Evolutionary conservation across 2,329 filamentous ascomycete species (phyloP).

Genomic region (Aspergillus aculeatinus): DNA sequence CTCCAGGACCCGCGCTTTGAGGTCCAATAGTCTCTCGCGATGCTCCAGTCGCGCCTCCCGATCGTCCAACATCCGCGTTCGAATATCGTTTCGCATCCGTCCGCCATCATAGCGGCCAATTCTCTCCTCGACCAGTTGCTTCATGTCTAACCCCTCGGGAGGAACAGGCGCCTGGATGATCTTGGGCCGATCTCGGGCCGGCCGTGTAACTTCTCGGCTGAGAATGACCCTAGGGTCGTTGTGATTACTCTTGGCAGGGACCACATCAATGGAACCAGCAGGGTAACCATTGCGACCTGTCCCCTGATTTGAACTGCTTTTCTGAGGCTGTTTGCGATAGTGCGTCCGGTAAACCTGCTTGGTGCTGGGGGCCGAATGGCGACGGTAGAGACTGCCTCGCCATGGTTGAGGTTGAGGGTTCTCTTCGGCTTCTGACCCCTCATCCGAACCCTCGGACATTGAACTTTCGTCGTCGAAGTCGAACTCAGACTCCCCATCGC

Average conservation of each 20-base stretch:
- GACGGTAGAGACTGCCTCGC: constrained; percentile 21
- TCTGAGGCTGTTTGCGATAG: constrained; percentile 24
- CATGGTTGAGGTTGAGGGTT: constrained; percentile 12
- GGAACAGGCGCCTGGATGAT: constrained; percentile 19
- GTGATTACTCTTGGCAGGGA: constrained; percentile 24
- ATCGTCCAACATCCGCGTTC: constrained; percentile 29
- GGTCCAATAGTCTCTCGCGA: constrained; percentile 25
- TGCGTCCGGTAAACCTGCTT: constrained; percentile 27
- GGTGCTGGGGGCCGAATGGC: constrained; percentile 21
- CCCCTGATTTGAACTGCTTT: constrained; percentile 6
- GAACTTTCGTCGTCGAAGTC: constrained; percentile 20
- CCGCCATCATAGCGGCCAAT: constrained; percentile 9
- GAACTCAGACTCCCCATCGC: constrained; percentile 30
- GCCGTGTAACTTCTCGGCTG: constrained; percentile 15
- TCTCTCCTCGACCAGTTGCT: constrained; percentile 5
- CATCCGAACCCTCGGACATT: constrained; percentile 28
- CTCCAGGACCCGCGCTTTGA: constrained; percentile 23
- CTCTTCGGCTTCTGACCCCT: constrained; percentile 21
- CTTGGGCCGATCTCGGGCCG: constrained; percentile 21
- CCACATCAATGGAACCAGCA: constrained; percentile 23
- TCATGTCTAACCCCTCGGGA: constrained; percentile 15
- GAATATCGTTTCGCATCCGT: constrained; percentile 24
- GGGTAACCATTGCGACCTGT: constrained; percentile 16
- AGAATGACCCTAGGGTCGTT: constrained; percentile 1
- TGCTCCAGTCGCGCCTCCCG: constrained; percentile 27